Percentiles rank a stretch among this genome's conserved stretches.
Conservation (phyloP, 495 filamentous ascomycete species). For the Astrothelium macrocarpum region DNA sequence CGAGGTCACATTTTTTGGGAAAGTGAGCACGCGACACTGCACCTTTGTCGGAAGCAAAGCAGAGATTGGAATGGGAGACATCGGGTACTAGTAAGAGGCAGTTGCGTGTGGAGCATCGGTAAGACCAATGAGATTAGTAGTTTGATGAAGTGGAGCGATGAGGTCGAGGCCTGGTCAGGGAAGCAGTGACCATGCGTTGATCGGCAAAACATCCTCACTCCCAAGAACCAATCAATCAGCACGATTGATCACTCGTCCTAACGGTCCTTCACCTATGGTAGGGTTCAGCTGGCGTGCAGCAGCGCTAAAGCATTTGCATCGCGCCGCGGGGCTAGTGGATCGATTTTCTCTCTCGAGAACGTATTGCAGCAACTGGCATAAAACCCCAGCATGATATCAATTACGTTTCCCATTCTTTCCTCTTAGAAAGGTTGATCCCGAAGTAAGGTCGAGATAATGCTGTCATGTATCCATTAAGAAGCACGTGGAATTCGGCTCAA, state of each 20-base stretch:
- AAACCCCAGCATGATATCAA: neutral
- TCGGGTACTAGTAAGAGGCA: neutral
- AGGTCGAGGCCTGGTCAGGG: neutral
- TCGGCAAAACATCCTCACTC: neutral
- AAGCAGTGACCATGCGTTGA: neutral
- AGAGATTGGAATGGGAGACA: neutral
- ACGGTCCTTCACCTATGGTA: neutral
- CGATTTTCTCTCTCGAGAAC: neutral
- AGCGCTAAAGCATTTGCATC: neutral
- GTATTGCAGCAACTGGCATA: neutral
- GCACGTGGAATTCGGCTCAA: no score
- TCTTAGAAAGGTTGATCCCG: no score
- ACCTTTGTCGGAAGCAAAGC: neutral
- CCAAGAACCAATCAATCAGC: neutral
- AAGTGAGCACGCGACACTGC: constrained; percentile 4
- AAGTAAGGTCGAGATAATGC: no score
- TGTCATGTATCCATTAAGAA: no score
- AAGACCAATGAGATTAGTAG: no score
- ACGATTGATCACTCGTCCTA: neutral
- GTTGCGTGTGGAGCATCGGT: neutral
- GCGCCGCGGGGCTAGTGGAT: neutral
- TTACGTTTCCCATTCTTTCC: no score
- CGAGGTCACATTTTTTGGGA: neutral
- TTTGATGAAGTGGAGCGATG: neutral
- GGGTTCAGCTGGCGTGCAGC: neutral